Percentiles rank a stretch among this genome's conserved stretches.
Evolutionary conservation across 2,329 filamentous ascomycete species (phyloP).

Genomic region (Beauveria australis): DNA sequence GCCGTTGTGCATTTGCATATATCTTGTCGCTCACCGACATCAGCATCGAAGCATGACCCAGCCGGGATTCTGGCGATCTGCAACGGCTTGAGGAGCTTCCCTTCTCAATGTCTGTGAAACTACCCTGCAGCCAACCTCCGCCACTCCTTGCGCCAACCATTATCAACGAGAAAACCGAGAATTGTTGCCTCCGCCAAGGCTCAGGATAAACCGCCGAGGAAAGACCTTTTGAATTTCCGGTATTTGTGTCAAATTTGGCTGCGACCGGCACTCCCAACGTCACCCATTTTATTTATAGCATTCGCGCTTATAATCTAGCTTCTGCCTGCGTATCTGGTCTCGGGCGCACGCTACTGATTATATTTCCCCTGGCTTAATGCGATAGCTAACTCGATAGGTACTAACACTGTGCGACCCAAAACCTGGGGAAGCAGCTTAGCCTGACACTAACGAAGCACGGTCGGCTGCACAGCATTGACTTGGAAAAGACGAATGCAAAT

Average conservation of each 20-base stretch:
- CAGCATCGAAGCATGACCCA: not conserved
- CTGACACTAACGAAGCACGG: not conserved
- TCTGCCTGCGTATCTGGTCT: not conserved
- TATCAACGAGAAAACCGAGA: not conserved
- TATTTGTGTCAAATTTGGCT: not conserved
- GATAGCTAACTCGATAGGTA: constrained; percentile 5
- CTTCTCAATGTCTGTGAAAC: constrained; percentile 5
- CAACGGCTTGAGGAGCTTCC: not conserved
- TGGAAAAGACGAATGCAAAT: not conserved
- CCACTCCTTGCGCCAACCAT: not conserved
- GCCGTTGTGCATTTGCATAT: not conserved
- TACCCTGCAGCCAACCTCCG: not conserved
- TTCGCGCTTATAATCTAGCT: not conserved
- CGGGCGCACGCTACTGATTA: constrained; percentile 2
- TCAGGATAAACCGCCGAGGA: constrained; percentile 1
- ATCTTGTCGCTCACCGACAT: constrained; percentile 3
- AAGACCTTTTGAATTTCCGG: not conserved
- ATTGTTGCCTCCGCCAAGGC: constrained; percentile 1
- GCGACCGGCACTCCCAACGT: not conserved
- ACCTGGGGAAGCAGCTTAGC: not conserved
- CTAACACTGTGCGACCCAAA: not conserved
- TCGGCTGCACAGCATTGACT: not conserved
- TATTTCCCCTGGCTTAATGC: not conserved
- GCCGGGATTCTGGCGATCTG: not conserved
- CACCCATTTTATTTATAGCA: constrained; percentile 1